Conservation (phyloP, 2,329 filamentous ascomycete genomes). For the Fusarium brevicatenulatum region DNA sequence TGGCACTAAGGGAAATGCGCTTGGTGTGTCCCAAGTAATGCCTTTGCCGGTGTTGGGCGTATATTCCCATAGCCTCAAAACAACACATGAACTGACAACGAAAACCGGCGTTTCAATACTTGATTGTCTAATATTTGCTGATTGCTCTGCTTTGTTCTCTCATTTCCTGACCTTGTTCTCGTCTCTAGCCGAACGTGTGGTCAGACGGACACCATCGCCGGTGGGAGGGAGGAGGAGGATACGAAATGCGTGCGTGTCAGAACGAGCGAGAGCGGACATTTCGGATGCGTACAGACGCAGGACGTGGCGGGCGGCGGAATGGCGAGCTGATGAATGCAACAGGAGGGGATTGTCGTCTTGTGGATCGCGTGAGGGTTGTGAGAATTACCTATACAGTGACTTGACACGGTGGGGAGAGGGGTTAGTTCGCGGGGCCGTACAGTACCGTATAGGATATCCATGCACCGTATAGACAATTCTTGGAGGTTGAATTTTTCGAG, state of each 20-base stretch:
- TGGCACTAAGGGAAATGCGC: conserved; percentile 31
- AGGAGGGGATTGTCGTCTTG: conserved; percentile 41
- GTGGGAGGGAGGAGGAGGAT: conserved; percentile 15
- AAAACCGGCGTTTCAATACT: neutral
- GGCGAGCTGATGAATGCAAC: conserved; percentile 37
- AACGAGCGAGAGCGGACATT: conserved; percentile 13
- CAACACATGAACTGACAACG: neutral
- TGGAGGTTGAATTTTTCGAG: conserved; percentile 39
- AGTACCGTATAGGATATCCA: conserved; percentile 31
- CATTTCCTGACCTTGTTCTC: neutral
- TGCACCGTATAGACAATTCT: conserved; percentile 46
- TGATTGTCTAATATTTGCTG: neutral
- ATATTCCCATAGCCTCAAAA: conserved; percentile 5
- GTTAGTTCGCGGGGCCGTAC: neutral
- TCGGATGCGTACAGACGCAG: conserved; percentile 30
- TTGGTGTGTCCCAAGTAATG: conserved; percentile 32
- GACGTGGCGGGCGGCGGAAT: conserved; percentile 39
- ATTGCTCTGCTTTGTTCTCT: conserved; percentile 2
- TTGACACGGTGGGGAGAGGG: conserved; percentile 13
- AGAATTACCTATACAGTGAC: conserved; percentile 44
- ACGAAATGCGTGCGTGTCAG: conserved; percentile 18
- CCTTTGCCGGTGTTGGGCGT: conserved; percentile 10
- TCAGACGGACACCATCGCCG: conserved; percentile 5
- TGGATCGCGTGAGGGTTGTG: conserved; percentile 41
- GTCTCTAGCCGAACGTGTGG: neutral